phyloP scores from a whole-genome alignment of 2,329 filamentous ascomycete genomes.

The Aspergillus persii region DNA sequence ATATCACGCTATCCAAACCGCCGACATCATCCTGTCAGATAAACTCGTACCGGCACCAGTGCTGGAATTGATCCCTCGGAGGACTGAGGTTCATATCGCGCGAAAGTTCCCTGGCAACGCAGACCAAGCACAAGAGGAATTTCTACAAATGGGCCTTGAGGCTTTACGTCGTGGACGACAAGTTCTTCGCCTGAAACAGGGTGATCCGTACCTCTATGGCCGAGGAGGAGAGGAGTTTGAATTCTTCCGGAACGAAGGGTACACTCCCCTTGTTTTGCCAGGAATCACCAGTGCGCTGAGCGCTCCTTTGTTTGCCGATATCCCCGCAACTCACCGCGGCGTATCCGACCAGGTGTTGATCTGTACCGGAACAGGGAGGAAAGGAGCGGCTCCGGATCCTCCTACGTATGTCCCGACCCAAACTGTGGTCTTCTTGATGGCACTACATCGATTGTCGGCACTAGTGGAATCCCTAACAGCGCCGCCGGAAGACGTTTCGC shows the following conservation, averaged over 20 bases:
- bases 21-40: constrained; percentile 52
- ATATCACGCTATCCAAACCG: constrained; percentile 47
- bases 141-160: constrained; percentile 73
- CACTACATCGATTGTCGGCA: constrained; percentile 75
- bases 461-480: constrained; percentile 68
- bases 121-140: constrained; percentile 86
- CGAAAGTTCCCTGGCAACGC: constrained; percentile 98
- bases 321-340: constrained; percentile 84
- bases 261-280: constrained; percentile 71
- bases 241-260: constrained; percentile 74
- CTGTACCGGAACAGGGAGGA: constrained; percentile 94
- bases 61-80: constrained; percentile 82
- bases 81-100: constrained; percentile 86
- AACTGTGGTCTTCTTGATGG: constrained; percentile 94
- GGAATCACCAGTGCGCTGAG: constrained; percentile 86
- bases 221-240: constrained; percentile 88
- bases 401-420: constrained; percentile 73
- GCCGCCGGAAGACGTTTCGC: constrained; percentile 25
- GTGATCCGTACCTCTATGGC: constrained; percentile 94
- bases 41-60: constrained; percentile 70
- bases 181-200: constrained; percentile 90
- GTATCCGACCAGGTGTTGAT: constrained; percentile 90
- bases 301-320: constrained; percentile 82
- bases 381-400: constrained; percentile 77
- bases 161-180: constrained; percentile 68